phyloP scores from a whole-genome alignment of 164 flowering plant genomes.

The Brasenia schreberi region DNA sequence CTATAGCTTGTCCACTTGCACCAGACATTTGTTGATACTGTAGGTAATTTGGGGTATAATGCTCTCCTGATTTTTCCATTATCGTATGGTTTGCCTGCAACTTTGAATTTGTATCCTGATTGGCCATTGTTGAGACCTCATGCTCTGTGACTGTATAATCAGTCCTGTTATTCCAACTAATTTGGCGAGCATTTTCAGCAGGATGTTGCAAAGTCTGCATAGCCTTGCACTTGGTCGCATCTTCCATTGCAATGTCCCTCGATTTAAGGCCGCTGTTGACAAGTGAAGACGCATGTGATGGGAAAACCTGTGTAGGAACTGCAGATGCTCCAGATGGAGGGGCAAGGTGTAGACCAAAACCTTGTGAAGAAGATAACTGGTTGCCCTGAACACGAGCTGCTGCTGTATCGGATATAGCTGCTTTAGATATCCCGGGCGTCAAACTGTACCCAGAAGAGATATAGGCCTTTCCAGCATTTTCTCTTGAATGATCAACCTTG shows the following conservation, averaged over 20 bases:
- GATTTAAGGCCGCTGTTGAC: slow-evolving; percentile 14
- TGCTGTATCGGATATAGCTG: slow-evolving; percentile 13
- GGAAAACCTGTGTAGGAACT: slow-evolving; percentile 16
- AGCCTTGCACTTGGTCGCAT: slow-evolving; percentile 18
- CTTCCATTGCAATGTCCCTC: slow-evolving; percentile 19
- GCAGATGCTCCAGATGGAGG: slow-evolving; percentile 16
- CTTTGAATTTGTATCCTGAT: not conserved
- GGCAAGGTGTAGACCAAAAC: slow-evolving; percentile 22
- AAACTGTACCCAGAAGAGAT: slow-evolving; percentile 29
- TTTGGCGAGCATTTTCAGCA: slow-evolving; percentile 19
- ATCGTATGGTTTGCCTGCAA: slow-evolving; percentile 21
- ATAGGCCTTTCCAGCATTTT: slow-evolving; percentile 15
- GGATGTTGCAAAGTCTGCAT: slow-evolving; percentile 23
- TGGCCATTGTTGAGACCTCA: slow-evolving; percentile 11
- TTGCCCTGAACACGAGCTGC: slow-evolving; percentile 30
- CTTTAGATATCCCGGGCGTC: slow-evolving; percentile 27
- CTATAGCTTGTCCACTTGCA: slow-evolving; percentile 18
- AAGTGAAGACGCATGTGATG: slow-evolving; percentile 20
- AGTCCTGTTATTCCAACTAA: slow-evolving; percentile 17
- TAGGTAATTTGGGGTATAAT: slow-evolving; percentile 24
- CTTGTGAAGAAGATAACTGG: slow-evolving; percentile 35
- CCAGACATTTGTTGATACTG: slow-evolving; percentile 24
- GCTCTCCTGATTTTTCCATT: slow-evolving; percentile 17
- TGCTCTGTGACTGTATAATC: slow-evolving; percentile 14
- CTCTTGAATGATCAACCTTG: slow-evolving; percentile 70